These are phyloP conservation scores for Colletotrichum horii DNA, from an alignment of 2,329 filamentous ascomycete species.

Conservation along the genomic window DNA sequence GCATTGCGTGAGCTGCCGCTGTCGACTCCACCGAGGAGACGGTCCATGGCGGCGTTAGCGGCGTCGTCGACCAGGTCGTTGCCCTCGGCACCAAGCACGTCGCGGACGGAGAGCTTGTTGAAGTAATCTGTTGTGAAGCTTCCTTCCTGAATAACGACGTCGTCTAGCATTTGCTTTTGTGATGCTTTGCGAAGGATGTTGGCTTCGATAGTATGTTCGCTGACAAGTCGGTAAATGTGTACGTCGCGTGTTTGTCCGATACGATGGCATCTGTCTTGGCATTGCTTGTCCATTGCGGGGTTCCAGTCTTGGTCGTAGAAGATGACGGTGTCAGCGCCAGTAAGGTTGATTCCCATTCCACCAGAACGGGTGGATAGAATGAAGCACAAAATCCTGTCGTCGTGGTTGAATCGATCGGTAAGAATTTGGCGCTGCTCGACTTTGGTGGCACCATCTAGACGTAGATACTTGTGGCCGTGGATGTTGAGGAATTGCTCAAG, in stretches of 20 bases:
- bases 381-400: slow-evolving; percentile 90
- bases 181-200: slow-evolving; percentile 97
- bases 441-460: slow-evolving; percentile 94
- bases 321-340: slow-evolving; percentile 95
- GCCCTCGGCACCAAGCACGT: slow-evolving; percentile 65
- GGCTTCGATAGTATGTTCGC: slow-evolving; percentile 94
- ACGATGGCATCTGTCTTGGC: slow-evolving; percentile 94
- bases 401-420: slow-evolving; percentile 96
- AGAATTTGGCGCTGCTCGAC: slow-evolving; percentile 94
- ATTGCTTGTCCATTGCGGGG: slow-evolving; percentile 99
- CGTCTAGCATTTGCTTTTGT: slow-evolving; percentile 96
- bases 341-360: slow-evolving; percentile 94
- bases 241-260: slow-evolving; percentile 98
- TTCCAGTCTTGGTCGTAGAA: slow-evolving; percentile 99
- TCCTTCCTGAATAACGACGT: slow-evolving; percentile 97
- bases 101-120: slow-evolving; percentile 76
- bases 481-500: slow-evolving; percentile 98
- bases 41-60: slow-evolving; percentile 83
- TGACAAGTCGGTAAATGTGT: slow-evolving; percentile 94
- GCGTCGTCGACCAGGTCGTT: slow-evolving; percentile 67
- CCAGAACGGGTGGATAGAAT: slow-evolving; percentile 95
- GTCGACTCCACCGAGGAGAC: slow-evolving; percentile 74
- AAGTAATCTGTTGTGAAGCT: slow-evolving; percentile 98
- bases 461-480: slow-evolving; percentile 94
- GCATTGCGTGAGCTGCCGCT: slow-evolving; percentile 67